These are phyloP conservation scores for Tilletia caries DNA, from an alignment of 1,284 basidiomycete genomes.

Conservation along the genomic window DNA sequence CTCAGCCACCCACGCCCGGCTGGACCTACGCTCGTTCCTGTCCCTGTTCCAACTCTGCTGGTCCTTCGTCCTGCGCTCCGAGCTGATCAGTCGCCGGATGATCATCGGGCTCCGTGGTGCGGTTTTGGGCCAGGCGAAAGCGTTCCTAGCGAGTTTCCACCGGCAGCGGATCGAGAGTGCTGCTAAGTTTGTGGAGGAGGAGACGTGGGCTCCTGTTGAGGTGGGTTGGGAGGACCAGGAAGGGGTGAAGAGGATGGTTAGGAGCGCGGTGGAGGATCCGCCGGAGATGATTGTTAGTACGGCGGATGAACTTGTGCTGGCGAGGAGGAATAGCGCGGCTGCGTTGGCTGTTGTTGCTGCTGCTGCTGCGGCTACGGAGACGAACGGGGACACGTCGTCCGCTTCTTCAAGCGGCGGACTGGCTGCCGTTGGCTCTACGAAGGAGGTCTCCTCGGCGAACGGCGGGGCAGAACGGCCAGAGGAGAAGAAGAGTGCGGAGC, in stretches of 20 bases:
- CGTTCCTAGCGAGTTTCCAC: conserved; percentile 82
- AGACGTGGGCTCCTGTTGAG: conserved; percentile 79
- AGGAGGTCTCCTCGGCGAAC: too few relatives aligned
- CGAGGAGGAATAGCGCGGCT: conserved; percentile 6
- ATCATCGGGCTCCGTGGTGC: conserved; percentile 18
- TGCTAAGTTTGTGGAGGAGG: conserved; percentile 85
- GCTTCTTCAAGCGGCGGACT: too few relatives aligned
- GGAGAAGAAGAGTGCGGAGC: background rate
- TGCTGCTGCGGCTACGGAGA: background rate
- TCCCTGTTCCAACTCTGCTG: conserved; percentile 79
- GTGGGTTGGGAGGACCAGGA: conserved; percentile 68
- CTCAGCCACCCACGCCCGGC: conserved; percentile 64
- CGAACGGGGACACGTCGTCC: background rate
- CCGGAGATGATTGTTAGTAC: conserved; percentile 57
- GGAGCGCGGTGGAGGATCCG: conserved; percentile 77
- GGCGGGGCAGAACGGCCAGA: too few relatives aligned
- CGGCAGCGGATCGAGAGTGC: conserved; percentile 74
- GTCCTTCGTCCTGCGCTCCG: conserved; percentile 81
- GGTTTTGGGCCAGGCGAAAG: conserved; percentile 66
- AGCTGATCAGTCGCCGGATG: conserved; percentile 80
- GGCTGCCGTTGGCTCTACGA: background rate
- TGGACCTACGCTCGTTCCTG: conserved; percentile 73
- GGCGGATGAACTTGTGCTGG: conserved; percentile 4
- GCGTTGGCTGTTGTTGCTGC: background rate
- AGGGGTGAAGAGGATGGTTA: conserved; percentile 70